Conservation (phyloP, 2,329 filamentous ascomycete species). For the Scedosporium apiospermum region DNA sequence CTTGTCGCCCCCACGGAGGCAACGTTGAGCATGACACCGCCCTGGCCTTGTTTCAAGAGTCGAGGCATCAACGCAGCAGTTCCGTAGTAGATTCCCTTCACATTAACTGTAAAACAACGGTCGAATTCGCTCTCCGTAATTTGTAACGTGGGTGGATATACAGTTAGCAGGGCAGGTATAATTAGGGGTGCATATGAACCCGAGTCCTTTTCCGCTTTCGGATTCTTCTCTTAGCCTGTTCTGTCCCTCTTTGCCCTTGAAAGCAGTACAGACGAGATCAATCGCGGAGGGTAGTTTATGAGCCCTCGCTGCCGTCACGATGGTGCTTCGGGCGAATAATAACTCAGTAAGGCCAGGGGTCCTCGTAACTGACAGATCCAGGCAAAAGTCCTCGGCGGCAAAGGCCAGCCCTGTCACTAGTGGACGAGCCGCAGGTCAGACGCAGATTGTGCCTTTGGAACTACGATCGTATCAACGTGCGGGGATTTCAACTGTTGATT, state of each 20-base stretch:
- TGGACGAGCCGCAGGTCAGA: conserved; percentile 61
- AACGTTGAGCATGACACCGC: conserved; percentile 66
- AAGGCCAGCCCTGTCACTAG: conserved; percentile 78
- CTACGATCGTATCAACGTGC: conserved; percentile 70
- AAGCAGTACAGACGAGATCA: conserved; percentile 81
- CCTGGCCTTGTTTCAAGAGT: conserved; percentile 59
- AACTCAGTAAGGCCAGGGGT: conserved; percentile 78
- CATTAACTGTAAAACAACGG: conserved; percentile 66
- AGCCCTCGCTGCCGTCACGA: conserved; percentile 76
- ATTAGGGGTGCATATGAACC: conserved; percentile 40
- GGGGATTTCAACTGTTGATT: conserved; percentile 14
- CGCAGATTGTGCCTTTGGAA: conserved; percentile 80
- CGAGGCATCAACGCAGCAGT: conserved; percentile 66
- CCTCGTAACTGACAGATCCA: conserved; percentile 76
- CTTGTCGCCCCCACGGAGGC: conserved; percentile 27
- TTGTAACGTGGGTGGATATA: too few species aligned
- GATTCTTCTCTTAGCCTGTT: conserved; percentile 63
- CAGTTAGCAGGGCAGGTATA: too few species aligned
- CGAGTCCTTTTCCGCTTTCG: conserved; percentile 62
- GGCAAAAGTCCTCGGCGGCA: conserved; percentile 87
- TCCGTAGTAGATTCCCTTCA: conserved; percentile 80
- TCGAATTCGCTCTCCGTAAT: too few species aligned
- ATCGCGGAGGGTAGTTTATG: conserved; percentile 67
- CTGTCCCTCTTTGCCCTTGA: conserved; percentile 55
- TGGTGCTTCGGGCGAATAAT: conserved; percentile 75